Percentiles rank a stretch among this genome's conserved stretches.
Conservation (phyloP, 768 basidiomycete species). For the Lentinula raphanica region DNA sequence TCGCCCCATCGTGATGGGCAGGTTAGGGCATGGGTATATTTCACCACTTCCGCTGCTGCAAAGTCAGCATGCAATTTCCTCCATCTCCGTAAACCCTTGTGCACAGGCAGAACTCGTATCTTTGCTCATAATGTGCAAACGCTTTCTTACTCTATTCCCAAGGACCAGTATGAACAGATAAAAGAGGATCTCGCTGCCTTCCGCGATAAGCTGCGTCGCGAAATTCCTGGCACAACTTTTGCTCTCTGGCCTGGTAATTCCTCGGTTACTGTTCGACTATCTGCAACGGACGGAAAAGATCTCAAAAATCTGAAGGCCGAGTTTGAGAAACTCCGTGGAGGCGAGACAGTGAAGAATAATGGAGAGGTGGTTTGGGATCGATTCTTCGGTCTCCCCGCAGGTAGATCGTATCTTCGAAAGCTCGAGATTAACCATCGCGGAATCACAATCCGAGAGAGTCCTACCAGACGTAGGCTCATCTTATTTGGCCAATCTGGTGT, state of each 20-base stretch:
- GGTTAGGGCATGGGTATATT: conserved; percentile 53
- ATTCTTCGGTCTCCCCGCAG: conserved; percentile 45
- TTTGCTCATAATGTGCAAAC: conserved; percentile 50
- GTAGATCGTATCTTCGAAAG: conserved; percentile 37
- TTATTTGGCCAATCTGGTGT: conserved; percentile 45
- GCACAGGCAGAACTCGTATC: conserved; percentile 41
- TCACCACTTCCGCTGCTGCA: conserved; percentile 47
- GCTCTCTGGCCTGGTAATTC: conserved; percentile 12
- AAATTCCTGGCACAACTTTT: conserved; percentile 20
- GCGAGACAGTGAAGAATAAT: conserved; percentile 50
- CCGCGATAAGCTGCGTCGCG: conserved; percentile 27
- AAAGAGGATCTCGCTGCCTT: conserved; percentile 42
- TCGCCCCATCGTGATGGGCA: conserved; percentile 47
- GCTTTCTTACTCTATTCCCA: conserved; percentile 39
- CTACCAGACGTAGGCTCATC: conserved; percentile 37
- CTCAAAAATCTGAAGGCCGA: conserved; percentile 54
- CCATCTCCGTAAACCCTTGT: conserved; percentile 39
- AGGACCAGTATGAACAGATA: conserved; percentile 33
- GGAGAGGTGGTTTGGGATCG: conserved; percentile 60
- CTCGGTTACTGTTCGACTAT: conserved; percentile 40
- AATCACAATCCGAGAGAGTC: conserved; percentile 40
- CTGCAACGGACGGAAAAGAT: conserved; percentile 42
- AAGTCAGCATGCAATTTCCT: conserved; percentile 42
- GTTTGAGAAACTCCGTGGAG: conserved; percentile 57
- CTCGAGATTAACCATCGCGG: conserved; percentile 34